Evolutionary conservation across 768 basidiomycete genomes (phyloP).

Genomic region (Hebeloma cylindrosporum): DNA sequence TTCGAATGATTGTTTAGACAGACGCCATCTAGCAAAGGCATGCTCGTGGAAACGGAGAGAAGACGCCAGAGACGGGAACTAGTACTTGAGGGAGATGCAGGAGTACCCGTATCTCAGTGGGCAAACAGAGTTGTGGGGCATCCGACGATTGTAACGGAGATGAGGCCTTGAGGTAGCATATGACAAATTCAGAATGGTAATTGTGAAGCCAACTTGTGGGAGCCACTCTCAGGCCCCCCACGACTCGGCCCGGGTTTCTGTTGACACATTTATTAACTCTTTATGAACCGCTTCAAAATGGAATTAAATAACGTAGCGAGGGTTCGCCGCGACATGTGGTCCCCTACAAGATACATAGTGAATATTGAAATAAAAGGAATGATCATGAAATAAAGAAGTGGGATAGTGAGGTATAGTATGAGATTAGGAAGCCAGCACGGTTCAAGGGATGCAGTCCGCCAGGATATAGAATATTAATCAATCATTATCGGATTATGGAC

Average conservation of each 20-base stretch:
- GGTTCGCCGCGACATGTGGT: too few species aligned
- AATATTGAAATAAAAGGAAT: too few species aligned
- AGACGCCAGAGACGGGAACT: not conserved
- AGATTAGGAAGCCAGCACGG: not conserved
- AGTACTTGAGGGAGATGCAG: not conserved
- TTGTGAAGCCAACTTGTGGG: too few species aligned
- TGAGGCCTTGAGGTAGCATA: slow-evolving; percentile 18
- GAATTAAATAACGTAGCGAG: too few species aligned
- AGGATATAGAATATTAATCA: slow-evolving; percentile 9
- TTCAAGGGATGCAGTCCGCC: not conserved
- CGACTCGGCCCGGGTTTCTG: too few species aligned
- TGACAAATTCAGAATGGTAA: slow-evolving; percentile 15
- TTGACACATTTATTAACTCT: too few species aligned
- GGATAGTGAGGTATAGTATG: too few species aligned
- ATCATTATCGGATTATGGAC: slow-evolving; percentile 17
- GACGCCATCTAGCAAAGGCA: not conserved
- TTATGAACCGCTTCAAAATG: too few species aligned
- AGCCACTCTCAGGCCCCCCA: too few species aligned
- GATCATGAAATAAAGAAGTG: too few species aligned
- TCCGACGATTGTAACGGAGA: slow-evolving; percentile 17
- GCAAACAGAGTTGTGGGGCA: too few species aligned
- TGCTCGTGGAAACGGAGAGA: not conserved
- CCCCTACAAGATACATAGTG: too few species aligned
- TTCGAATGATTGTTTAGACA: not conserved
- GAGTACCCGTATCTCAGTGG: slow-evolving; percentile 5